Percentiles rank a stretch among this genome's conserved stretches.
Conservation (phyloP, 2,329 filamentous ascomycete genomes). For the Amphichorda felina region DNA sequence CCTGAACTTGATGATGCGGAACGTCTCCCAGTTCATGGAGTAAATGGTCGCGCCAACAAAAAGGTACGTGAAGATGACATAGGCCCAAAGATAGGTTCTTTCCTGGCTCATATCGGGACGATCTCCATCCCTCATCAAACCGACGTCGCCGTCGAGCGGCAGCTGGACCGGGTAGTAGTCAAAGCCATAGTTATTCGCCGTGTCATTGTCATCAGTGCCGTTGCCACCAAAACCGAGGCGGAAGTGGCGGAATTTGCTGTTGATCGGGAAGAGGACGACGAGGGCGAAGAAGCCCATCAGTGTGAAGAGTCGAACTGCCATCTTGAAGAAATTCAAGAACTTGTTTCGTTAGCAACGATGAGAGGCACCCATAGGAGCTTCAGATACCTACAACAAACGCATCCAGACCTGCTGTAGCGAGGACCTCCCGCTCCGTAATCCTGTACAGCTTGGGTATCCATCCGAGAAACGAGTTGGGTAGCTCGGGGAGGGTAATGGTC, state of each 20-base stretch:
- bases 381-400: constrained; percentile 64
- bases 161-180: constrained; percentile 6
- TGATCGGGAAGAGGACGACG: constrained; percentile 74
- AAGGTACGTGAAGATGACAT: constrained; percentile 87
- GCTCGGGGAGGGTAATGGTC: constrained; percentile 52
- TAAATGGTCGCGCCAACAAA: constrained; percentile 78
- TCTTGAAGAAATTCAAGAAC: constrained; percentile 93
- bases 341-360: constrained; percentile 6
- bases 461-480: constrained; percentile 78
- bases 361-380: not conserved
- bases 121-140: constrained; percentile 16
- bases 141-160: constrained; percentile 7
- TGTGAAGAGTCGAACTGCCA: constrained; percentile 75
- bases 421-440: constrained; percentile 79
- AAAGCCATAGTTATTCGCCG: constrained; percentile 1
- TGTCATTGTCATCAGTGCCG: constrained; percentile 1
- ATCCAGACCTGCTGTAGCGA: constrained; percentile 84
- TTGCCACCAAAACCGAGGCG: constrained; percentile 1
- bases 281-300: constrained; percentile 73
- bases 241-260: constrained; percentile 44
- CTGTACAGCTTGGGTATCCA: constrained; percentile 83
- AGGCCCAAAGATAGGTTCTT: constrained; percentile 69
- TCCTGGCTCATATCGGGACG: constrained; percentile 20
- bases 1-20: constrained; percentile 70
- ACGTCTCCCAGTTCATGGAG: constrained; percentile 71